Conservation (phyloP, 2,329 filamentous ascomycete genomes). For the Alternaria metachromatica region DNA sequence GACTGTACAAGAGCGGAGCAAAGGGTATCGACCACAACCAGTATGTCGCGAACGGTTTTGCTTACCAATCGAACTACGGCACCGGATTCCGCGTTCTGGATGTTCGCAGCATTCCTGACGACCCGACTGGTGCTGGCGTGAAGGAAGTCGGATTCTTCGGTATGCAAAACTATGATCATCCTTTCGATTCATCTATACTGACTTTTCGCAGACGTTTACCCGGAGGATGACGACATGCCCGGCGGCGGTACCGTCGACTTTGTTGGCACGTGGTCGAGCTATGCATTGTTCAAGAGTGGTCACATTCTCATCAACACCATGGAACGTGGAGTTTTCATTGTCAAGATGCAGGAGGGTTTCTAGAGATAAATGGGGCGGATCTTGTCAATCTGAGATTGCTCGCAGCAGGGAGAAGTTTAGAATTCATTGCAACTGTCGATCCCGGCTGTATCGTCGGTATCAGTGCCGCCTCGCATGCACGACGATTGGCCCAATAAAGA, state of each 20-base stretch:
- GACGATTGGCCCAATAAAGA: background rate
- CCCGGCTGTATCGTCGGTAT: background rate
- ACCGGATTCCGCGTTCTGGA: conserved; percentile 52
- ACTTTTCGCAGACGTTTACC: conserved; percentile 46
- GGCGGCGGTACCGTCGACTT: conserved; percentile 52
- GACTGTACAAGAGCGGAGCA: conserved; percentile 50
- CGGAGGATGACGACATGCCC: conserved; percentile 50
- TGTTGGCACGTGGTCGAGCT: conserved; percentile 54
- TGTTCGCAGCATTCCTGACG: conserved; percentile 50
- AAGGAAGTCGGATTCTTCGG: conserved; percentile 53
- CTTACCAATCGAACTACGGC: conserved; percentile 55
- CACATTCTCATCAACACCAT: conserved; percentile 51
- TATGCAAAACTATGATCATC: background rate
- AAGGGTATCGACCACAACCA: conserved; percentile 57
- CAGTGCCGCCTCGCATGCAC: background rate
- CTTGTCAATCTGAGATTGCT: background rate
- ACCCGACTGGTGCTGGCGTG: conserved; percentile 50
- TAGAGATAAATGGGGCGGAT: background rate
- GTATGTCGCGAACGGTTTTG: conserved; percentile 52
- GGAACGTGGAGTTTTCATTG: conserved; percentile 48
- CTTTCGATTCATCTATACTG: background rate
- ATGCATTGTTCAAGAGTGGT: conserved; percentile 50
- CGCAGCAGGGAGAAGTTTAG: background rate
- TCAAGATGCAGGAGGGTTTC: conserved; percentile 42
- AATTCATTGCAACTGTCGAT: background rate